Evolutionary conservation across 2,329 filamentous ascomycete species (phyloP).

Genomic region (Triangularia verruculosa): DNA sequence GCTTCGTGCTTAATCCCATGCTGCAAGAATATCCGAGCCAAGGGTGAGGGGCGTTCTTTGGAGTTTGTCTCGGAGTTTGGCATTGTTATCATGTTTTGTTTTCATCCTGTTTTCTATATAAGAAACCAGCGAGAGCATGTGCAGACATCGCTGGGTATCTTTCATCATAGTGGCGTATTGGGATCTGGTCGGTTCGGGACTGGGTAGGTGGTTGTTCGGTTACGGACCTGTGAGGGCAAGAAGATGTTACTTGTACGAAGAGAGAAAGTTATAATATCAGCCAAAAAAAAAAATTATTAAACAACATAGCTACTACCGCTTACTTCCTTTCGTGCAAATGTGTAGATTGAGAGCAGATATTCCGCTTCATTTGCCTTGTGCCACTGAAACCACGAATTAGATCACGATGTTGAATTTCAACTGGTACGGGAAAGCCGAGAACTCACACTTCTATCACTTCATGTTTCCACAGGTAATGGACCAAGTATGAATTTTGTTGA

Average conservation of each 20-base stretch:
- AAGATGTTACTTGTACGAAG: background rate
- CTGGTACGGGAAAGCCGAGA: too few species aligned
- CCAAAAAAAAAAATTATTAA: too few species aligned
- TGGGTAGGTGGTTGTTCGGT: background rate
- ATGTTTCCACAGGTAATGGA: too few species aligned
- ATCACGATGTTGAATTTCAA: too few species aligned
- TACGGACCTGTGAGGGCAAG: background rate
- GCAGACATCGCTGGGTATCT: background rate
- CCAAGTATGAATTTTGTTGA: too few species aligned
- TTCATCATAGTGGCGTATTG: background rate
- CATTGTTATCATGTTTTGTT: background rate
- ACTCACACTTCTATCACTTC: too few species aligned
- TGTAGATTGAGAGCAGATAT: too few species aligned
- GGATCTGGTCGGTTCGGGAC: conserved; percentile 4
- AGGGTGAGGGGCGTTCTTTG: background rate
- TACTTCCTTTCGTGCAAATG: too few species aligned
- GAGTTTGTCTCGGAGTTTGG: too few species aligned
- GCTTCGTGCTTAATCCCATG: background rate
- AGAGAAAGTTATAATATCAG: background rate
- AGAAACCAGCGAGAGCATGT: background rate
- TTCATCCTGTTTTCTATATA: background rate
- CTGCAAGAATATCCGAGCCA: background rate
- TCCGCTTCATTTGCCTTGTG: too few species aligned
- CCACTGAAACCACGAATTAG: too few species aligned
- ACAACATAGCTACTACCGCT: too few species aligned